These are phyloP conservation scores for Dryas drummondii DNA, from an alignment of 306 rosid genomes.

Conservation along the genomic window DNA sequence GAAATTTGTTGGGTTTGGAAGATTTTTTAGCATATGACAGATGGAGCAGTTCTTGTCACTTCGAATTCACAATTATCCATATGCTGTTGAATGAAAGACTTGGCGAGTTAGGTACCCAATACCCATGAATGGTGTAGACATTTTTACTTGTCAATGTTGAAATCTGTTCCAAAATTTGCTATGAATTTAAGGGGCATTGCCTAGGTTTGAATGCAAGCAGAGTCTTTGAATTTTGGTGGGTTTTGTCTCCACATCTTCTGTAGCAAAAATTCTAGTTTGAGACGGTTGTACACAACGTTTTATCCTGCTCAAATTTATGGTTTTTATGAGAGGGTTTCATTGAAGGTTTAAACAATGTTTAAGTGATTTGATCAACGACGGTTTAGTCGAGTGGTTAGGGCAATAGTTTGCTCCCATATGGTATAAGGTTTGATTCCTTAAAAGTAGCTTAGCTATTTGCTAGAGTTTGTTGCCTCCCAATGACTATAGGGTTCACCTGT, in stretches of 20 bases:
- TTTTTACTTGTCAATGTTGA: background rate
- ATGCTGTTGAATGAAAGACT: background rate
- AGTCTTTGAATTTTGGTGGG: background rate
- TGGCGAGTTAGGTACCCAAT: background rate
- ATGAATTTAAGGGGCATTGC: background rate
- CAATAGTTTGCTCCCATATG: too few relatives aligned
- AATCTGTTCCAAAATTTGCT: background rate
- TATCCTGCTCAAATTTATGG: background rate
- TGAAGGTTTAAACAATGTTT: too few relatives aligned
- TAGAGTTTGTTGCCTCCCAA: too few relatives aligned
- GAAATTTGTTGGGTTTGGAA: background rate
- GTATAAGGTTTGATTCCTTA: too few relatives aligned
- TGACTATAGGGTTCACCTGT: too few relatives aligned
- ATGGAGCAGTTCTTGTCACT: constrained; percentile 1
- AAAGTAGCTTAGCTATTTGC: too few relatives aligned
- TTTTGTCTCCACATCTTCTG: background rate
- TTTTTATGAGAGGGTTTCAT: background rate
- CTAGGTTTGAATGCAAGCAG: background rate
- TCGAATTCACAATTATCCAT: background rate
- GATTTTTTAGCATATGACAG: constrained; percentile 2
- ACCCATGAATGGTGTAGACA: background rate
- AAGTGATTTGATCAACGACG: too few relatives aligned
- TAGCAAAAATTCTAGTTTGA: background rate
- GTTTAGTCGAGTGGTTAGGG: too few relatives aligned
- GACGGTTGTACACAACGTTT: background rate